A percentile compares a stretch with the other conserved stretches of the same genome.
Conservation (phyloP, 2,329 filamentous ascomycete species). For the Coniochaeta sp. region DNA sequence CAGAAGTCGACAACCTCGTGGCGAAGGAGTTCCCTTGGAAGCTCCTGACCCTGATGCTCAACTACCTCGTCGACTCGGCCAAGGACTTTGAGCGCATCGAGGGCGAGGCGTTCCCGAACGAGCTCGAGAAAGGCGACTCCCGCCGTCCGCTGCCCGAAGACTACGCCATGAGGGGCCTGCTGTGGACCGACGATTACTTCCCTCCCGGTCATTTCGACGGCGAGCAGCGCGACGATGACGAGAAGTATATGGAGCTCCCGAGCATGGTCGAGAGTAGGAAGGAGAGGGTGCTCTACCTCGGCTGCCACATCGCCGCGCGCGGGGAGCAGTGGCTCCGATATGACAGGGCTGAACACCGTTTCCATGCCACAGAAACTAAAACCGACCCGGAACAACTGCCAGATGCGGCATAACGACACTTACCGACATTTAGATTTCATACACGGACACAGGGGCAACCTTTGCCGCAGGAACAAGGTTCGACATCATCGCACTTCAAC, state of each 20-base stretch:
- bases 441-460: no score
- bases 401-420: no score
- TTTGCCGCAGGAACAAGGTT: no score
- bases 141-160: constrained; percentile 60
- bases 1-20: constrained; percentile 34
- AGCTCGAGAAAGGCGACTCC: constrained; percentile 27
- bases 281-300: constrained; percentile 54
- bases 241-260: constrained; percentile 54
- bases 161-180: constrained; percentile 56
- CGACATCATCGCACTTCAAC: no score
- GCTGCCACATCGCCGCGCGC: constrained; percentile 34
- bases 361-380: constrained; percentile 32
- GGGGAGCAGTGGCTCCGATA: constrained; percentile 38
- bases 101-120: constrained; percentile 36
- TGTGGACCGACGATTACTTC: constrained; percentile 54
- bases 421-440: no score
- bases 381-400: constrained; percentile 15
- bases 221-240: constrained; percentile 58
- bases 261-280: constrained; percentile 51
- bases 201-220: constrained; percentile 51
- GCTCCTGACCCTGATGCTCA: constrained; percentile 29
- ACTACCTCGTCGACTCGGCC: constrained; percentile 19
- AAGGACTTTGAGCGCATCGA: constrained; percentile 28
- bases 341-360: constrained; percentile 26
- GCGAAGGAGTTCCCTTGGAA: constrained; percentile 32